A percentile compares a stretch with the other conserved stretches of the same genome.
These are phyloP conservation scores for Lathyrus oleraceus DNA, from an alignment of 306 rosid genomes.

Conservation along the genomic window DNA sequence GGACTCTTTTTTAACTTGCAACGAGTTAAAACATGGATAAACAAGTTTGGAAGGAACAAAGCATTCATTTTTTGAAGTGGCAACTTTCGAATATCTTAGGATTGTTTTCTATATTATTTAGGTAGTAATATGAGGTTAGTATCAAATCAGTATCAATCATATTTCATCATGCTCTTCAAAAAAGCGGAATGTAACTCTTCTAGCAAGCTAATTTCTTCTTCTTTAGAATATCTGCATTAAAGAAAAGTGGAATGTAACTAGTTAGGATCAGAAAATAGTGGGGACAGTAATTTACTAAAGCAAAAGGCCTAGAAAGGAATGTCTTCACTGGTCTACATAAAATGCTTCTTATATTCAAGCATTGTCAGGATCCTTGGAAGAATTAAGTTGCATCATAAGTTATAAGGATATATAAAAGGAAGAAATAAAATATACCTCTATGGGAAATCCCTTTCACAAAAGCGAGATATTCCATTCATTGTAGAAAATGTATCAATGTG, in stretches of 20 bases:
- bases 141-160: background rate
- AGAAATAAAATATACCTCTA: conserved; percentile 72
- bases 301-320: conserved; percentile 20
- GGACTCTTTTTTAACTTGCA: too few relatives aligned
- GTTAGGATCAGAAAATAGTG: conserved; percentile 12
- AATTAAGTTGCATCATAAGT: conserved; percentile 7
- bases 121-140: too few relatives aligned
- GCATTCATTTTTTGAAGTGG: too few relatives aligned
- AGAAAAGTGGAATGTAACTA: conserved; percentile 12
- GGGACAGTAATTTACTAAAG: background rate
- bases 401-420: conserved; percentile 5
- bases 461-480: conserved; percentile 96
- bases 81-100: too few relatives aligned
- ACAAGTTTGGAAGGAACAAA: too few relatives aligned
- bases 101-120: too few relatives aligned
- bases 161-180: background rate
- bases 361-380: conserved; percentile 26
- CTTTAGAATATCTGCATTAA: conserved; percentile 82
- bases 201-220: conserved; percentile 62
- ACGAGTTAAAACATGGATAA: too few relatives aligned
- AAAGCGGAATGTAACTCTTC: too few relatives aligned
- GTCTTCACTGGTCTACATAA: background rate
- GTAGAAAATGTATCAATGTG: conserved; percentile 96
- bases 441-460: conserved; percentile 68
- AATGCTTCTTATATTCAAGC: conserved; percentile 1